Evolutionary conservation across 1,139 yeast species (phyloP).

Genomic region (Diutina siamensis): DNA sequence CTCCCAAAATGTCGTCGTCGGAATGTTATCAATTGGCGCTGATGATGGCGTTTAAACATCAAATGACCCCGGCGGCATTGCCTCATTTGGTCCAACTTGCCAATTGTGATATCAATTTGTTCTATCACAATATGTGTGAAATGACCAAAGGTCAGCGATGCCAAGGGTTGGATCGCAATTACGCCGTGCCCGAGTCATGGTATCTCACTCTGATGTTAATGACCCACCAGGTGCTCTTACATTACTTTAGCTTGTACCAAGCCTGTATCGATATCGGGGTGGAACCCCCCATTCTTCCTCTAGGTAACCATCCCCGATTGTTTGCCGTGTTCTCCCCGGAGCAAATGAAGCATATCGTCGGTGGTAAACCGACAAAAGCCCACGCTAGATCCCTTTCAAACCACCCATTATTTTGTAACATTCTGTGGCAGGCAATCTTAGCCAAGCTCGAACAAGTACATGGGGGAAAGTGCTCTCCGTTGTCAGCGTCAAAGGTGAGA

Average conservation of each 20-base stretch:
- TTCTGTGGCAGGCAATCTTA: slow-evolving; percentile 2
- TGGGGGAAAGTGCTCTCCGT: background rate
- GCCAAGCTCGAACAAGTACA: background rate
- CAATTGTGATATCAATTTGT: background rate
- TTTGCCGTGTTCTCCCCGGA: background rate
- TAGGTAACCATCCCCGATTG: background rate
- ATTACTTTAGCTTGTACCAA: background rate
- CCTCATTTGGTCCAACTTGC: background rate
- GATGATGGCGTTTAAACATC: background rate
- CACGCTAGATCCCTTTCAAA: background rate
- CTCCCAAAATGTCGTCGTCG: background rate
- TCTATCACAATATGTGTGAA: background rate
- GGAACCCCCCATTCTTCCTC: background rate
- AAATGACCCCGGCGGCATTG: background rate
- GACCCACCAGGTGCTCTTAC: background rate
- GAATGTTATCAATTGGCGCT: background rate
- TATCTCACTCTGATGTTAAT: background rate
- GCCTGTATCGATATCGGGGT: background rate
- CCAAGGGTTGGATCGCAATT: background rate
- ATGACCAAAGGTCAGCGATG: background rate
- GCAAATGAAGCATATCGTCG: background rate
- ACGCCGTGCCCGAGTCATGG: background rate
- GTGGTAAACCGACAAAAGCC: background rate
- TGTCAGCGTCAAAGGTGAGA: background rate
- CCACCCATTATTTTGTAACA: background rate